These are phyloP conservation scores for Umbellularia californica DNA, from an alignment of 164 flowering plant species.

Conservation along the genomic window DNA sequence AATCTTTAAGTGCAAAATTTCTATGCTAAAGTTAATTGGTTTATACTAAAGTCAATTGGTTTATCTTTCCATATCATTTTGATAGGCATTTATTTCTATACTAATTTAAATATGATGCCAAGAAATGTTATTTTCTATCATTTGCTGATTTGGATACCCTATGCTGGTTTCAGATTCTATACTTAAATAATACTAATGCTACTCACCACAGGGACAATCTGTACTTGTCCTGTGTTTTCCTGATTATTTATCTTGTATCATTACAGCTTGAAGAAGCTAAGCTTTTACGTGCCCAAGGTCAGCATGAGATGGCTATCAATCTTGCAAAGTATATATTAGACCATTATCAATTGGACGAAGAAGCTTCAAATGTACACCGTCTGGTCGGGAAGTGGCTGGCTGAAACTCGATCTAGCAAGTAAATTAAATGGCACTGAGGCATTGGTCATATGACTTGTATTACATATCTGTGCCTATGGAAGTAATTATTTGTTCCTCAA, in stretches of 20 bases:
- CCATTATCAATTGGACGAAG: constrained; percentile 44
- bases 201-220: too few species aligned
- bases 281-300: constrained; percentile 91
- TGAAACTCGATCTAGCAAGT: constrained; percentile 97
- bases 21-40: too few species aligned
- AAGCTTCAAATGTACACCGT: constrained; percentile 73
- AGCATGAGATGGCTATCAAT: constrained; percentile 87
- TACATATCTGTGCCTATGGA: not conserved
- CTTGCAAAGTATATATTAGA: constrained; percentile 74
- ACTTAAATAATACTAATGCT: too few species aligned
- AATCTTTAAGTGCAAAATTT: too few species aligned
- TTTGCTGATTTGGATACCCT: too few species aligned
- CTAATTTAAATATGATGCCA: too few species aligned
- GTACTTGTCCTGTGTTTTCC: not conserved
- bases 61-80: too few species aligned
- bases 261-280: constrained; percentile 95
- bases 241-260: not conserved
- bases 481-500: not conserved
- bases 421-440: constrained; percentile 8
- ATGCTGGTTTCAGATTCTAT: too few species aligned
- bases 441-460: not conserved
- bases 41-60: too few species aligned
- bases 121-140: too few species aligned
- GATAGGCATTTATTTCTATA: too few species aligned
- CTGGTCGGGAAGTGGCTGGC: constrained; percentile 98